Evolutionary conservation across 2,329 filamentous ascomycete genomes (phyloP), one percentile per base, ranked within the genome.

Genomic region (Furcasterigmium furcatum): DNA sequence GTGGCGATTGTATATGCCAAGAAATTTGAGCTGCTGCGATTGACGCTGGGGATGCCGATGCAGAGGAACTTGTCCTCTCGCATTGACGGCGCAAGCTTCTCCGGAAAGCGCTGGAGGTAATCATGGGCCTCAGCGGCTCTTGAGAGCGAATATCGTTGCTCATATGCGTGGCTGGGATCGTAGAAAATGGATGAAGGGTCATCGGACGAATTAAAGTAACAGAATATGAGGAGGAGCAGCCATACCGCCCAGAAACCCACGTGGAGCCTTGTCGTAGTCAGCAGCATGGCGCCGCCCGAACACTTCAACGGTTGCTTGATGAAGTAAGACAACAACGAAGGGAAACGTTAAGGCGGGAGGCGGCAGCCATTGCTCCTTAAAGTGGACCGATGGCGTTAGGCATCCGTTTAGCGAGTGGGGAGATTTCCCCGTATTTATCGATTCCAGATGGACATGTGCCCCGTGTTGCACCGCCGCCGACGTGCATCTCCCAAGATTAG

Each of bases 101-200:
- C 39, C 14, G 30, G n/a, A 20, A 46, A 27, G 8, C 44, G 40
- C 3, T 29, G 50, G 34, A 58, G 52, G 46, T 47, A 61, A 34
- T n/a, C 48, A 41, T 60, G 55, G 14, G 57, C 61, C 34, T 64
- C 57, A 27, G 46, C 44, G 19, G 54, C 47, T 25, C 63, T 58
- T 2, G 47, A 16, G 13, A 47, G 45, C 0, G 62, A 64, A 50
- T 57, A 62, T 27, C 52, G 50, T 22, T 52, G 55, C 7, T 48
- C 12, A 46, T 63, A 65, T 40, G 63, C 63, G 22, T 49, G 45
- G 21, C 36, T 25, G 22, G 51, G 49, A 48, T 60, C 51, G 53
- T 58, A 66, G 50, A 66, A 66, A 47, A 63, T 48, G 5, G 63
- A 65, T 3, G 59, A 59, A 6, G 63, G 63, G 48, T 65, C 63